Evolutionary conservation across 1,284 basidiomycete species (phyloP).

Genomic region (Cutaneotrichosporon arboriforme): DNA sequence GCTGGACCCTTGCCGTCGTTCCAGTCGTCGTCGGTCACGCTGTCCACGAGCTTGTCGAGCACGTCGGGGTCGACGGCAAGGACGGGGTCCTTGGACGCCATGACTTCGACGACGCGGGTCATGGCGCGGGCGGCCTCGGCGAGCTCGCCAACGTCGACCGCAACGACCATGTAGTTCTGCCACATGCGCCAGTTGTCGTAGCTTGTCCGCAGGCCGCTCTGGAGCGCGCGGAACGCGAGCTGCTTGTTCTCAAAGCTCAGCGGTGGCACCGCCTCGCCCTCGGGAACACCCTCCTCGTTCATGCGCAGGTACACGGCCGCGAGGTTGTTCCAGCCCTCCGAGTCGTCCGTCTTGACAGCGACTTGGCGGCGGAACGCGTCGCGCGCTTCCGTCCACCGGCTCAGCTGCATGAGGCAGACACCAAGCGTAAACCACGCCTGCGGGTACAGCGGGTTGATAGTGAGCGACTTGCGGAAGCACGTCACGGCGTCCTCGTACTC

Average conservation of each 20-base stretch:
- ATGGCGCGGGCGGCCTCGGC: slow-evolving; percentile 81
- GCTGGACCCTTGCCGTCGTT: slow-evolving; percentile 40
- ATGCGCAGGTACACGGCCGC: slow-evolving; percentile 89
- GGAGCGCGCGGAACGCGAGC: slow-evolving; percentile 89
- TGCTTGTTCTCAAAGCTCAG: slow-evolving; percentile 60
- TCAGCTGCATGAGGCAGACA: slow-evolving; percentile 72
- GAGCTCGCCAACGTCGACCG: slow-evolving; percentile 87
- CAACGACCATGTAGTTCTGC: slow-evolving; percentile 94
- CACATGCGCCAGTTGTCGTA: slow-evolving; percentile 98
- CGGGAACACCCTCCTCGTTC: slow-evolving; percentile 49
- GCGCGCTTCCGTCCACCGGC: slow-evolving; percentile 77
- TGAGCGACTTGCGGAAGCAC: slow-evolving; percentile 67
- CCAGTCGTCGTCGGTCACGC: slow-evolving; percentile 61
- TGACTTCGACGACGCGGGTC: slow-evolving; percentile 71
- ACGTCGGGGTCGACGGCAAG: slow-evolving; percentile 74
- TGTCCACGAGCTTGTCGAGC: slow-evolving; percentile 78
- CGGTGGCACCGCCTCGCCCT: slow-evolving; percentile 27
- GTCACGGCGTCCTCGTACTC: slow-evolving; percentile 62
- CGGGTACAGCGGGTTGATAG: slow-evolving; percentile 81
- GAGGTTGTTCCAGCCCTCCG: slow-evolving; percentile 97
- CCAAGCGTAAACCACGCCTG: slow-evolving; percentile 95
- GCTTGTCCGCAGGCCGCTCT: slow-evolving; percentile 74
- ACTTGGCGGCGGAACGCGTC: slow-evolving; percentile 83
- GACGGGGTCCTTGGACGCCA: slow-evolving; percentile 58
- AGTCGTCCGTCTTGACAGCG: slow-evolving; percentile 88